Conservation (phyloP, 306 rosid species). For the Pyrus pyrifolia region DNA sequence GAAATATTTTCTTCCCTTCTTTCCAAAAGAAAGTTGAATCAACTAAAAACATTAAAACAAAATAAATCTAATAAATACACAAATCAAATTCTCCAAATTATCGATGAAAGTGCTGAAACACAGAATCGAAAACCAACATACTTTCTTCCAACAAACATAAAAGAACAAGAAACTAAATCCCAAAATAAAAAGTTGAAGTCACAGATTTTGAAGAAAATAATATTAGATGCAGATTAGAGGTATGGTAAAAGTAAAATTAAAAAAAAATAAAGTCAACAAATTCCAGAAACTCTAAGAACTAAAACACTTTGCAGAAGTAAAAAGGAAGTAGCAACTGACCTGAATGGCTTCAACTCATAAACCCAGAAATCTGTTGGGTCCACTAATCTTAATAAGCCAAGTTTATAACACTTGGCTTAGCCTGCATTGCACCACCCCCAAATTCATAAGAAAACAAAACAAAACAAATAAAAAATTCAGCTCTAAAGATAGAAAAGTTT, state of each 20-base stretch:
- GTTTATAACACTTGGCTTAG: neutral
- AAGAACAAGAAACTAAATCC: neutral
- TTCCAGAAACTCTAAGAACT: neutral
- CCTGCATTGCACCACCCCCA: slow-evolving; percentile 27
- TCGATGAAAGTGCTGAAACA: neutral
- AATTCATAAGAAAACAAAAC: neutral
- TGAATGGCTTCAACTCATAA: slow-evolving; percentile 14
- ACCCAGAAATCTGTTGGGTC: slow-evolving; percentile 10
- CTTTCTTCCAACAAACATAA: neutral
- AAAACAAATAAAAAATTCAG: neutral
- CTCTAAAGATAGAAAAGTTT: neutral
- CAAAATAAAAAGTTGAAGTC: neutral
- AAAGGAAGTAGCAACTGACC: slow-evolving; percentile 32
- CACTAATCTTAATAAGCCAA: slow-evolving; percentile 7
- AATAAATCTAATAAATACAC: neutral
- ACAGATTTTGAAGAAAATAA: neutral
- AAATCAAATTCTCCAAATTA: neutral
- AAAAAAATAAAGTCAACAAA: neutral
- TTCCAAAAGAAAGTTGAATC: neutral
- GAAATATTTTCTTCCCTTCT: neutral
- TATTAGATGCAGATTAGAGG: neutral
- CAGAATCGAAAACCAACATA: neutral
- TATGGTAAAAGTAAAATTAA: neutral
- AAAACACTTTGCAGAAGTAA: neutral
- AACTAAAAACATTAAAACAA: neutral